Evolutionary conservation across 2,329 filamentous ascomycete species (phyloP), one percentile per base, ranked within the genome.

Genomic region (Metarhizium anisopliae): DNA sequence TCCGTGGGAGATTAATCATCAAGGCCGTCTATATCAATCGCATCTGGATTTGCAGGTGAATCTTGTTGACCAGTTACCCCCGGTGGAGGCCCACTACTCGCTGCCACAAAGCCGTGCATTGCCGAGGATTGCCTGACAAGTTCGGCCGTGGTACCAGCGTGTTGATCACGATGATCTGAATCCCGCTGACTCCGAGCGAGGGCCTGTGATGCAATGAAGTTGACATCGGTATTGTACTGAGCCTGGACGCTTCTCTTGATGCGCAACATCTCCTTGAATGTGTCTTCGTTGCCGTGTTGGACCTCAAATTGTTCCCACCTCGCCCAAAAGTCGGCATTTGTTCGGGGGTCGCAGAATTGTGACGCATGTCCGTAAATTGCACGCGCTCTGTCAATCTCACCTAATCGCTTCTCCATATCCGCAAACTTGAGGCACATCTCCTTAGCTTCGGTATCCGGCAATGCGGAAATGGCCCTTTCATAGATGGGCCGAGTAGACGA

Each of bases 381-480:
- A 63, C 94, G 81, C 45, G 94, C 93, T 57, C 95, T 86, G 70
- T 99, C 94, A 68, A 99, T 95, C 68, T 96, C 91, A 59, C 92
- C 92, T 5, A 96, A 76, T 35, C 91, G 78, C 64, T 92, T 85
- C 74, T 96, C 91, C 91, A 96, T 95, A 66, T 96, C 91, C 2
- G 94, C 94, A 67, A 99, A 99, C 68, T 96, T 97, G 68, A 99
- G 84, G 73, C 94, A 99, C 94, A 99, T 99, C 63, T 94, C 89
- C 67, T 92, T 90, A 6, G 93, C 94, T 72, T 97, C 94, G 59
- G 80, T 83, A 71, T 99, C 94, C 0, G 95, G 93, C 40, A 99
- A 78, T n/a, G 91, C 89, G 11, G 90, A 86, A 62, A 99, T 96
- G 42, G 94, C 93, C 56, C 92, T 86, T 74, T 99, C 94, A 76